phyloP scores from a whole-genome alignment of 352 stramenopile species.

The Globisporangium paroecandrum region DNA sequence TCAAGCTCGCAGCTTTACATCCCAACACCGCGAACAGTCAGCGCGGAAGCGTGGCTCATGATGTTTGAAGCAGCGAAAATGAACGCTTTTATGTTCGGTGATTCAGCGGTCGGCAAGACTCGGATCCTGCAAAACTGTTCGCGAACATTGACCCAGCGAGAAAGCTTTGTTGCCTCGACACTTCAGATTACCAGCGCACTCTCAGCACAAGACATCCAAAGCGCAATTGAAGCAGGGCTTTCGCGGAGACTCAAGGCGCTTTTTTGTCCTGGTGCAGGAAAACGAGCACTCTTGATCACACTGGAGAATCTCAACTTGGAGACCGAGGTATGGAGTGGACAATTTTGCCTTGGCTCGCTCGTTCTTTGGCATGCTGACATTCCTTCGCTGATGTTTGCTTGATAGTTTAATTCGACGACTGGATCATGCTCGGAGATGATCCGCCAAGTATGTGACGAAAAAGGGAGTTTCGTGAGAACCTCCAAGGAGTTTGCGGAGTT shows the following conservation, averaged over 20 bases:
- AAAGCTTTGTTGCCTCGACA: constrained; percentile 29
- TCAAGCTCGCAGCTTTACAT: constrained; percentile 35
- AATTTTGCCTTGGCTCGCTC: neutral
- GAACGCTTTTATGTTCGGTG: constrained; percentile 47
- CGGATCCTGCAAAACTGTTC: constrained; percentile 38
- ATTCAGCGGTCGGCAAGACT: constrained; percentile 51
- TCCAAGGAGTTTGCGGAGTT: constrained; percentile 64
- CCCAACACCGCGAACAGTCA: constrained; percentile 35
- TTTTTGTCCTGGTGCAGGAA: constrained; percentile 51
- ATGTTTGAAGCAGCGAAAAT: constrained; percentile 36
- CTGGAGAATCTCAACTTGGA: constrained; percentile 67
- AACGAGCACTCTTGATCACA: constrained; percentile 34
- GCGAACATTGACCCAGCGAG: constrained; percentile 26
- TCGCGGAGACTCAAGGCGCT: constrained; percentile 52
- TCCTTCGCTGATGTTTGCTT: neutral
- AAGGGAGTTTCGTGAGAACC: constrained; percentile 45
- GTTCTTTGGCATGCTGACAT: neutral
- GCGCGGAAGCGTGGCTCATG: constrained; percentile 33
- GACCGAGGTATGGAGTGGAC: constrained; percentile 26
- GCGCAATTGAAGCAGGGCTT: constrained; percentile 35
- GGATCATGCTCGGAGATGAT: constrained; percentile 49
- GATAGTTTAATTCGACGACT: neutral
- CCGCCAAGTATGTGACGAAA: constrained; percentile 54
- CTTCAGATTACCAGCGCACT: constrained; percentile 33
- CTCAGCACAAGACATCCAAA: constrained; percentile 31